phyloP scores from a whole-genome alignment of 129 eudicot genomes.

The Flaveria ramosissima region DNA sequence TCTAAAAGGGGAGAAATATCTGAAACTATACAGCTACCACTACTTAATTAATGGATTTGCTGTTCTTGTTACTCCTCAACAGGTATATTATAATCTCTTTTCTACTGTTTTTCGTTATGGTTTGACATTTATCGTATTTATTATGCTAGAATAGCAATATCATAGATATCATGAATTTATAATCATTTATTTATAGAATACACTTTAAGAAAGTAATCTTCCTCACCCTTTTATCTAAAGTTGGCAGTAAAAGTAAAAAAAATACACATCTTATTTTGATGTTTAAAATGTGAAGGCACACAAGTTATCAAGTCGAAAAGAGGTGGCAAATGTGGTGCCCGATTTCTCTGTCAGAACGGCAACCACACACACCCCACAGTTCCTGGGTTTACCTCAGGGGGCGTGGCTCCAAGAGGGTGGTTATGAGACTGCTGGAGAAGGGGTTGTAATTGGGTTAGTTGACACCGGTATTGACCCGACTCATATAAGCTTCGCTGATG shows the following conservation, averaged over 20 bases:
- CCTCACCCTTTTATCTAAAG: background rate
- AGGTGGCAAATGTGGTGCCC: constrained; percentile 76
- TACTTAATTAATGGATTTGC: constrained; percentile 95
- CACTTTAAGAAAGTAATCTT: constrained; percentile 2
- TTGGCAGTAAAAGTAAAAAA: background rate
- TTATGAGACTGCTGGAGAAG: constrained; percentile 82
- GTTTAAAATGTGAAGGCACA: constrained; percentile 57
- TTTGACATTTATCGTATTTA: background rate
- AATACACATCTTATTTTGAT: constrained; percentile 1
- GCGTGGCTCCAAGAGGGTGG: constrained; percentile 97
- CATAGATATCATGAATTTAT: background rate
- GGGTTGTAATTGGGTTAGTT: constrained; percentile 87
- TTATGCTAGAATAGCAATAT: constrained; percentile 7
- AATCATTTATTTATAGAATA: constrained; percentile 1
- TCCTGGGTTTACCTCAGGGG: constrained; percentile 91
- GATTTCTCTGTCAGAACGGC: constrained; percentile 89
- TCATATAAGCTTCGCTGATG: constrained; percentile 84
- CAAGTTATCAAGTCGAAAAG: constrained; percentile 67
- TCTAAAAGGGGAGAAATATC: constrained; percentile 75
- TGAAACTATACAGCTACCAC: constrained; percentile 86
- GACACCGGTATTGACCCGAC: constrained; percentile 98
- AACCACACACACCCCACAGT: constrained; percentile 93
- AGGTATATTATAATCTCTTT: constrained; percentile 48
- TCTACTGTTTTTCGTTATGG: background rate
- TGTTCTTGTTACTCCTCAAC: constrained; percentile 83